Conservation (phyloP, 179 eudicot genomes). For the Heliamphora pulchella region DNA sequence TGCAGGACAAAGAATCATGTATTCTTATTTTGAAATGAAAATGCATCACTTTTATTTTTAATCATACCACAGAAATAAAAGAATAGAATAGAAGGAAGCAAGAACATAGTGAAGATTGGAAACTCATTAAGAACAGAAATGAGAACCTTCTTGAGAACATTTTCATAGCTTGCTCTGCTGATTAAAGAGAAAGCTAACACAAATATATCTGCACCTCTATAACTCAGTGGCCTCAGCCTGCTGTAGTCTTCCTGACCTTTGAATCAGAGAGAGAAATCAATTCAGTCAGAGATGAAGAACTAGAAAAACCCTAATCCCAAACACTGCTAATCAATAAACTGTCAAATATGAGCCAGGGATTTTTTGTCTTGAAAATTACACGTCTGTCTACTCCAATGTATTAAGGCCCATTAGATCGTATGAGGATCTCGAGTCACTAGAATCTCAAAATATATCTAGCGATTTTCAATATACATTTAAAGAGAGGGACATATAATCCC, state of each 20-base stretch:
- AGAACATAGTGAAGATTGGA: not conserved
- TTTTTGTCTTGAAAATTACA: no score
- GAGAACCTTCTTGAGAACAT: conserved; percentile 91
- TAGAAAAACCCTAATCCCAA: not conserved
- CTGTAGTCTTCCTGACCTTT: conserved; percentile 94
- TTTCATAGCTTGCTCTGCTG: conserved; percentile 96
- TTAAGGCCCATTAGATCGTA: no score
- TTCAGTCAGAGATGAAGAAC: not conserved
- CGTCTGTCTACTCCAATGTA: no score
- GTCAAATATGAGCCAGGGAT: no score
- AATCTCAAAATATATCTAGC: no score
- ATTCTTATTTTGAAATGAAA: not conserved
- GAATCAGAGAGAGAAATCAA: conserved; percentile 12
- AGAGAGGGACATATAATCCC: no score
- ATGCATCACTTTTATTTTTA: not conserved
- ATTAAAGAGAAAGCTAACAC: conserved; percentile 89
- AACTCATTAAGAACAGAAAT: not conserved
- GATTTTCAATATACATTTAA: no score
- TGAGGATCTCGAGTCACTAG: no score
- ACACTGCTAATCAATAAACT: not conserved
- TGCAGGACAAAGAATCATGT: conserved; percentile 6
- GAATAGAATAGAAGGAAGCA: not conserved
- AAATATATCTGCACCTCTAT: conserved; percentile 96
- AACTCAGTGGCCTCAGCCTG: conserved; percentile 96
- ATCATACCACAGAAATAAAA: not conserved